Percentiles rank a stretch among this genome's conserved stretches.
Conservation (phyloP, 192 early-diverging fungal genomes). For the Backusella westeae region DNA sequence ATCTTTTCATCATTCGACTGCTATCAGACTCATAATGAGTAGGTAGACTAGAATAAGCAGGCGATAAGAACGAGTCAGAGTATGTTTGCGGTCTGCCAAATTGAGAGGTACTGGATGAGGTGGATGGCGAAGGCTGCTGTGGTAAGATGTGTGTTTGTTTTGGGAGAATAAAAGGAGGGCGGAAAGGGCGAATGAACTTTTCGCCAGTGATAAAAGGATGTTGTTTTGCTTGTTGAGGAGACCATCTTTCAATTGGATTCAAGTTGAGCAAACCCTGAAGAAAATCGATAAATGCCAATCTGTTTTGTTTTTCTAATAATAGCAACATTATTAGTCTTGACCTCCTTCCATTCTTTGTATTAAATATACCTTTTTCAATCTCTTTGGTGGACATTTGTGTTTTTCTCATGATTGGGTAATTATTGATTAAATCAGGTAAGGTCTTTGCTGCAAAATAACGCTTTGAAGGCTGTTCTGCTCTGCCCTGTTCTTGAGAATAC, state of each 20-base stretch:
- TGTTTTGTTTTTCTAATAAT: slow-evolving; percentile 64
- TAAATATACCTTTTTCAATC: slow-evolving; percentile 67
- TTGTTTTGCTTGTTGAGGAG: slow-evolving; percentile 88
- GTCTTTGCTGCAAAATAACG: slow-evolving; percentile 88
- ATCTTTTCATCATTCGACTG: neutral
- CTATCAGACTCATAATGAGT: slow-evolving; percentile 1
- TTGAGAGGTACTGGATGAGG: neutral
- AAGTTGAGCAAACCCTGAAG: slow-evolving; percentile 84
- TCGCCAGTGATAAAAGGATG: slow-evolving; percentile 98
- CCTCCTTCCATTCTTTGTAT: neutral
- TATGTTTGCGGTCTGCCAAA: neutral
- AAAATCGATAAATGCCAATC: slow-evolving; percentile 88
- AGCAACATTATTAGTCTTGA: neutral
- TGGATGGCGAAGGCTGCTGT: neutral
- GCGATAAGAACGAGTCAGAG: slow-evolving; percentile 8
- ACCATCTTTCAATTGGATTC: slow-evolving; percentile 93
- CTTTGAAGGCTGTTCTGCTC: slow-evolving; percentile 89
- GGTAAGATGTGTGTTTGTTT: slow-evolving; percentile 4
- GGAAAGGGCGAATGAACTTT: slow-evolving; percentile 66
- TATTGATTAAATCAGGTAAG: slow-evolving; percentile 82
- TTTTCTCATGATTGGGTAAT: slow-evolving; percentile 77
- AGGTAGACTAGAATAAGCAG: slow-evolving; percentile 20
- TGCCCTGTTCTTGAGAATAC: slow-evolving; percentile 79
- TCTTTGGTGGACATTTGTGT: slow-evolving; percentile 59
- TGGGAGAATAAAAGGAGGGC: slow-evolving; percentile 39